These are phyloP conservation scores for Conticribra weissflogii DNA, from an alignment of 108 stramenopile genomes.

Conservation along the genomic window DNA sequence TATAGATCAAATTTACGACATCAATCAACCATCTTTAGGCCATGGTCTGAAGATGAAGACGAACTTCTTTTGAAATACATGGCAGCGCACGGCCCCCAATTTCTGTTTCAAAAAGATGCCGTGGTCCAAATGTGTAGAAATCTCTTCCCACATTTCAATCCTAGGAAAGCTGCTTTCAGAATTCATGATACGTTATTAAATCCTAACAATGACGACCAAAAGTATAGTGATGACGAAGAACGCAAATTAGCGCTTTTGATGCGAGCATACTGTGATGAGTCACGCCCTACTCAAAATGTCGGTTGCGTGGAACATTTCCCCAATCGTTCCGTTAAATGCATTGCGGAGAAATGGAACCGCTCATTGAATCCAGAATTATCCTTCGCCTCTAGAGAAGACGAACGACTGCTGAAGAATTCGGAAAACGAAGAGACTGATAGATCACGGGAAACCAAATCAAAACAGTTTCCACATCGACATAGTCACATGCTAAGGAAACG, in stretches of 20 bases:
- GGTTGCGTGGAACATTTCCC: constrained; percentile 47
- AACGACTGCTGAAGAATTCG: constrained; percentile 23
- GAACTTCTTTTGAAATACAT: constrained; percentile 63
- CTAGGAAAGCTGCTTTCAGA: constrained; percentile 34
- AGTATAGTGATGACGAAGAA: constrained; percentile 34
- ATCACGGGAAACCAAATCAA: constrained; percentile 2
- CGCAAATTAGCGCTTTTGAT: constrained; percentile 48
- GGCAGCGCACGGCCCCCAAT: constrained; percentile 60
- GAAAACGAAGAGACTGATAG: constrained; percentile 12
- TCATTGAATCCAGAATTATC: constrained; percentile 53
- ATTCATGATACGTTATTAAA: constrained; percentile 53
- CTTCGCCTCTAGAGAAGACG: constrained; percentile 46
- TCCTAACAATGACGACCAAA: constrained; percentile 47
- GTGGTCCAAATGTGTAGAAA: constrained; percentile 23
- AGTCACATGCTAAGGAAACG: constrained; percentile 29
- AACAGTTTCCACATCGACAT: constrained; percentile 51
- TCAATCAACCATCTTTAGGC: constrained; percentile 26
- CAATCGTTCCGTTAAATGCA: constrained; percentile 37
- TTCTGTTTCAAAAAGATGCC: constrained; percentile 33
- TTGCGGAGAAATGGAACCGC: constrained; percentile 60
- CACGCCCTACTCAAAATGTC: constrained; percentile 12
- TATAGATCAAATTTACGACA: constrained; percentile 43
- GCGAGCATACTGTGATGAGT: constrained; percentile 49
- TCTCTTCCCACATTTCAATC: constrained; percentile 41
- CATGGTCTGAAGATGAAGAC: constrained; percentile 64